phyloP scores from a whole-genome alignment of 257 asterid species.

The Leonotis leonurus region DNA sequence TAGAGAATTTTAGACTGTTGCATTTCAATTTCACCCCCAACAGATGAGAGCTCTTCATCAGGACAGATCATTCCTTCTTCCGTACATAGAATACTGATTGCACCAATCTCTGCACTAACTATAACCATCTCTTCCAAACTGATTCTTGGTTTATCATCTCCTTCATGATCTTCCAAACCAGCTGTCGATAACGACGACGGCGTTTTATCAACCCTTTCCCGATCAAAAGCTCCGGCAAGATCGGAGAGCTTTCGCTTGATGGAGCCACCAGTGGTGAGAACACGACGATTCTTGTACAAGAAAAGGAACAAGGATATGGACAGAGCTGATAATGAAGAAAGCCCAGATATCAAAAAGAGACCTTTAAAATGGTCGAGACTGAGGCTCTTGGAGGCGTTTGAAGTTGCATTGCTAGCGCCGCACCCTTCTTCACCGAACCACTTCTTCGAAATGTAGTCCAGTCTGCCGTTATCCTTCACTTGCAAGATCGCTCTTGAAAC shows the following conservation, averaged over 20 bases:
- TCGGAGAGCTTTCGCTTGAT: constrained; percentile 25
- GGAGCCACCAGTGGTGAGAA: neutral
- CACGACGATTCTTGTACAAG: constrained; percentile 27
- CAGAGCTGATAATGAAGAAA: constrained; percentile 33
- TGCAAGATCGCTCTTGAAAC: constrained; percentile 39
- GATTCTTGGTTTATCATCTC: constrained; percentile 1
- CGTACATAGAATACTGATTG: neutral
- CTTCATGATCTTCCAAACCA: constrained; percentile 8
- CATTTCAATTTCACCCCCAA: neutral
- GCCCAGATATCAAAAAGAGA: constrained; percentile 29
- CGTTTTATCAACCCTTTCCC: constrained; percentile 15
- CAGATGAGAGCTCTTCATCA: neutral
- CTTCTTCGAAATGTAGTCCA: constrained; percentile 15
- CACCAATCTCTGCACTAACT: neutral
- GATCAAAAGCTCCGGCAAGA: constrained; percentile 28
- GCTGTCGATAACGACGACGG: neutral
- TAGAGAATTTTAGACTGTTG: no score
- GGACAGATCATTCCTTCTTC: neutral
- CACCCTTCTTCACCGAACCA: constrained; percentile 22
- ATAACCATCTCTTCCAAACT: neutral
- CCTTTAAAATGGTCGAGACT: constrained; percentile 34
- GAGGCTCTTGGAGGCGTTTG: neutral
- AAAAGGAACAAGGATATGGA: constrained; percentile 24
- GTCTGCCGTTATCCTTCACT: constrained; percentile 33
- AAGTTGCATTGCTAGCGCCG: neutral